Base-by-base conservation (phyloP, 2,329 filamentous ascomycete genomes). In the Zopfia rhizophila region DNA sequence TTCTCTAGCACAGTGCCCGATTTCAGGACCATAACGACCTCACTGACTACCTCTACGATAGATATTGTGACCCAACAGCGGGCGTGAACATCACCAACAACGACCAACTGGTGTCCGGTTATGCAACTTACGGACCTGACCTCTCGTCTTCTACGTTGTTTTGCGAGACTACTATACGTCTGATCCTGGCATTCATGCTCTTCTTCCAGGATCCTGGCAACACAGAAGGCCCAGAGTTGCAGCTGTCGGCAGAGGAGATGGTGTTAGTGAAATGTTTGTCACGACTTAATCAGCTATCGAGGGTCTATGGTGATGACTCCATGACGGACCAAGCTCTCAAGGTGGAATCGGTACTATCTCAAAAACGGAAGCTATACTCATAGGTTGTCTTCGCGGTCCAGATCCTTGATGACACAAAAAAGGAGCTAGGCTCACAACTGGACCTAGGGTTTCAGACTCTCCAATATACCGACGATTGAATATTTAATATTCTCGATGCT, bases 371-470 rank as follows among this genome's bases (percentile, higher is more conserved):
- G 7, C 5, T 25, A 19, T 30, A 25, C 14, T 42, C 45, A 3
- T 53, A 38, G 41, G 12, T 8, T n/a, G 43, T 55, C 5, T 47
- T 55, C 30, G 48, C 51, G 8, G 41, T 50, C 6, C 51, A 56
- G 19, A 47, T 52, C n/a, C 19, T 56, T 13, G 33, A 13, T 13
- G 54, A 56, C 16, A 55, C 42, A 5, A 49, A 43, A 8, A 23
- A 45, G 10, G 47, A 48, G 27, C 8, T 43, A n/a, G 39, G 42
- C 17, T 12, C 28, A 4, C 22, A 44, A 3, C 6, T 12, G 16
- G 13, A 38, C 3, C 24, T 38, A 19, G 16, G 48, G 38, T 7
- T 17, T 18, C 14, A n/a, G 4, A 7, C n/a, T 31, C 7, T 21
- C 14, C 11, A 31, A n/a, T 41, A 17, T 29, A 17, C 14, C 23